A percentile compares a stretch with the other conserved stretches of the same genome.
phyloP scores from a whole-genome alignment of 2,329 filamentous ascomycete genomes.

The Didymella keratinophila region DNA sequence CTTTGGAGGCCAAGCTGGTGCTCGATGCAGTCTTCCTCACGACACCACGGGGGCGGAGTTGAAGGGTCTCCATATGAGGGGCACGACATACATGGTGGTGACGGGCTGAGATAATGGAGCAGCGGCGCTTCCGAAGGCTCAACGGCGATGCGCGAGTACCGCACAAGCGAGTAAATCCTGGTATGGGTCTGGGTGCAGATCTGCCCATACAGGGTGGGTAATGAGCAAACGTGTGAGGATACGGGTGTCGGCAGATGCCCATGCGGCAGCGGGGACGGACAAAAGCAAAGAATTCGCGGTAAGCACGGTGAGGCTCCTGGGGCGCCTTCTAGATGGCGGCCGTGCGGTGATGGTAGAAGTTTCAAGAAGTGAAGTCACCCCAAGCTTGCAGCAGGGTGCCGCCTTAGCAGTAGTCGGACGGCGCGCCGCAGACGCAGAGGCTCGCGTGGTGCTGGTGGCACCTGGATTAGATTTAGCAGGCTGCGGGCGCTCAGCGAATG shows the following conservation, averaged over 20 bases:
- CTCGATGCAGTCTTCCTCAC: constrained; percentile 47
- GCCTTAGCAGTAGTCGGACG: constrained; percentile 27
- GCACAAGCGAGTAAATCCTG: constrained; percentile 43
- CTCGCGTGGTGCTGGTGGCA: constrained; percentile 38
- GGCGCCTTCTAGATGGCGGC: constrained; percentile 30
- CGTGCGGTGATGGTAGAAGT: constrained; percentile 41
- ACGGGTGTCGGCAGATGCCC: constrained; percentile 40
- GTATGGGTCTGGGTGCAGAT: constrained; percentile 32
- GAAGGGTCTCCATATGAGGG: constrained; percentile 46
- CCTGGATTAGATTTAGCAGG: constrained; percentile 37
- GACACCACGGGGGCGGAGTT: constrained; percentile 38
- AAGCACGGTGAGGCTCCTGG: constrained; percentile 32
- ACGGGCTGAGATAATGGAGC: constrained; percentile 30
- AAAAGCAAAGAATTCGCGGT: constrained; percentile 35
- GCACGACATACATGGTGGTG: constrained; percentile 50
- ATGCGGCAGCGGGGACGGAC: constrained; percentile 38
- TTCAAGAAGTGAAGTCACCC: constrained; percentile 41
- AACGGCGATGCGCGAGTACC: constrained; percentile 35
- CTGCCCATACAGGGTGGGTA: constrained; percentile 45
- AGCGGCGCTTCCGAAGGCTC: constrained; percentile 13
- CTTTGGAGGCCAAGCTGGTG: constrained; percentile 47
- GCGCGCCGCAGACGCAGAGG: constrained; percentile 28
- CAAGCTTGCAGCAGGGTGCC: constrained; percentile 31
- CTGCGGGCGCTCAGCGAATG: constrained; percentile 34
- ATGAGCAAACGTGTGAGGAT: constrained; percentile 28